Evolutionary conservation across 805 yeast genomes (phyloP).

Genomic region (Candida suzukii): DNA sequence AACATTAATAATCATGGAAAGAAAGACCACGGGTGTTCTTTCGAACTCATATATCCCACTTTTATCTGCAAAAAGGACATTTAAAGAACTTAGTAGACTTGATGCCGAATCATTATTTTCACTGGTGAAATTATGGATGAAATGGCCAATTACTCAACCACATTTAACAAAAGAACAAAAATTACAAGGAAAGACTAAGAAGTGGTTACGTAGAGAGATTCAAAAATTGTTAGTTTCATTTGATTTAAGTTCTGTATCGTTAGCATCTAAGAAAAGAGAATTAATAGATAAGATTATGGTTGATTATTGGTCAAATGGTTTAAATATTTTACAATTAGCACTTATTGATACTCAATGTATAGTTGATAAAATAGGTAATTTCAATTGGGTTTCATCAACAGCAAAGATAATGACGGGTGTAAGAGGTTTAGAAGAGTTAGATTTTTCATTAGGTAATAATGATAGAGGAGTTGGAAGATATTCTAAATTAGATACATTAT

Average conservation of each 20-base stretch:
- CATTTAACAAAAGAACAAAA: slow-evolving; percentile 12
- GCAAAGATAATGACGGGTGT: slow-evolving; percentile 30
- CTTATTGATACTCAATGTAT: slow-evolving; percentile 63
- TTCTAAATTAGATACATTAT: slow-evolving; percentile 12
- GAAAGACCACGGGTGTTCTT: slow-evolving; percentile 20
- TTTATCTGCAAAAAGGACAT: slow-evolving; percentile 11
- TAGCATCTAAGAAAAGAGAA: slow-evolving; percentile 19
- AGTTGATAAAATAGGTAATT: slow-evolving; percentile 47
- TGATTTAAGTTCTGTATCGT: neutral
- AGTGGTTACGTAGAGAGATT: slow-evolving; percentile 11
- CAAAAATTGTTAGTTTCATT: slow-evolving; percentile 8
- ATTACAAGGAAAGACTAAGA: slow-evolving; percentile 11
- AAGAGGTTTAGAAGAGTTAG: slow-evolving; percentile 29
- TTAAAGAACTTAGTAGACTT: slow-evolving; percentile 20
- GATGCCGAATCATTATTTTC: slow-evolving; percentile 23
- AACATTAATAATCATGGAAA: no score
- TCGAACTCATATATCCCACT: slow-evolving; percentile 28
- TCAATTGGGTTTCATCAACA: slow-evolving; percentile 41
- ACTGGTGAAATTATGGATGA: slow-evolving; percentile 26
- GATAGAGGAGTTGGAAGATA: neutral
- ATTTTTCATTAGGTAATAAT: slow-evolving; percentile 16
- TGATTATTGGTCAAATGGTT: slow-evolving; percentile 48
- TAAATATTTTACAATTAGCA: slow-evolving; percentile 59
- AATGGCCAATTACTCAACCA: slow-evolving; percentile 24
- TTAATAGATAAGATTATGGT: slow-evolving; percentile 38